A percentile compares a stretch with the other conserved stretches of the same genome.
Evolutionary conservation across 2,329 filamentous ascomycete species (phyloP).

Genomic region (Ceratocystis lukuohia): DNA sequence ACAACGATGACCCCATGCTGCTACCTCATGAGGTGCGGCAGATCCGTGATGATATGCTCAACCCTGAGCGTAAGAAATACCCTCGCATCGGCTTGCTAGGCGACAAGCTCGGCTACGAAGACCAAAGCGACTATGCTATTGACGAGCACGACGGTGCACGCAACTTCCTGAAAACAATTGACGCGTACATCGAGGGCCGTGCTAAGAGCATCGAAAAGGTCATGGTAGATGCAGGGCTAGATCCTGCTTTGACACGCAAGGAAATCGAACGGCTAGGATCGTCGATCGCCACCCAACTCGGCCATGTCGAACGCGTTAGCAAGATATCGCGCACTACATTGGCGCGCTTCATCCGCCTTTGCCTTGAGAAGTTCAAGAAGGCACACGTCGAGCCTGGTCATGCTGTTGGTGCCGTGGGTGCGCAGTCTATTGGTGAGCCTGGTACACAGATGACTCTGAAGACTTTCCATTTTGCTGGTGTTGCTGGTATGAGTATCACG

Average conservation of each 20-base stretch:
- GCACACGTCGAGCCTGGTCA: constrained; percentile 90
- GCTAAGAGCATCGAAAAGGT: constrained; percentile 47
- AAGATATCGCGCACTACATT: constrained; percentile 71
- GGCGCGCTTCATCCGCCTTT: constrained; percentile 62
- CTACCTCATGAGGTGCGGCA: constrained; percentile 59
- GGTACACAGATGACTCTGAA: constrained; percentile 99
- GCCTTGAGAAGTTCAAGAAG: constrained; percentile 78
- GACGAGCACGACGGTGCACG: constrained; percentile 74
- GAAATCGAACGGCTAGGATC: constrained; percentile 24
- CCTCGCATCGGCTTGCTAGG: constrained; percentile 47
- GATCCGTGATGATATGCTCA: constrained; percentile 55
- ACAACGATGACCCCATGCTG: constrained; percentile 61
- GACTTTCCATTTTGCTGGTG: constrained; percentile 99
- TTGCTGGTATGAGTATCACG: constrained; percentile 98
- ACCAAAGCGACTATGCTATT: constrained; percentile 52
- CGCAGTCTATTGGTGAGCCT: constrained; percentile 94
- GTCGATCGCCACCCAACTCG: constrained; percentile 23
- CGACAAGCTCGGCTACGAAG: constrained; percentile 53
- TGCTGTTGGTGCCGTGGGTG: constrained; percentile 88
- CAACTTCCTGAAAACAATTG: constrained; percentile 66
- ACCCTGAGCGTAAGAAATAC: constrained; percentile 53
- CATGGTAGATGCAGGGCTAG: constrained; percentile 38
- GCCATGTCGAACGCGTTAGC: constrained; percentile 55
- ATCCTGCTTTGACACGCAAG: constrained; percentile 23
- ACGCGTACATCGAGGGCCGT: constrained; percentile 52